A percentile compares a stretch with the other conserved stretches of the same genome.
phyloP scores from a whole-genome alignment of 2,329 filamentous ascomycete genomes.

The Penicillium paneum region DNA sequence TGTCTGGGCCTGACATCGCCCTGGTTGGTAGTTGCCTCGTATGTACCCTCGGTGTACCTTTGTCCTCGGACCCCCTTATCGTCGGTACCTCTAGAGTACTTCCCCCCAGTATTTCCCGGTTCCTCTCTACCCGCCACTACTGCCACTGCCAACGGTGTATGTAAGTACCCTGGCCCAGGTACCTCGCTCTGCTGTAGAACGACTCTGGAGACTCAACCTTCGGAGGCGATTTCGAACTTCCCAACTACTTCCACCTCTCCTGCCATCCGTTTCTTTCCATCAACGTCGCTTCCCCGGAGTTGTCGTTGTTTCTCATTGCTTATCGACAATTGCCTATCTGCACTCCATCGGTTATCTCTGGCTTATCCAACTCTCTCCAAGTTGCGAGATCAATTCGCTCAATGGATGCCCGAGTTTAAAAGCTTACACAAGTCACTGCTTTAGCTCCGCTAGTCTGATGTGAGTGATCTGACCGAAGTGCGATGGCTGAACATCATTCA shows the following conservation, averaged over 20 bases:
- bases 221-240: slow-evolving; percentile 20
- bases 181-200: slow-evolving; percentile 12
- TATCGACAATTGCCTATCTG: slow-evolving; percentile 21
- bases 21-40: background rate
- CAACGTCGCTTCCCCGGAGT: slow-evolving; percentile 1
- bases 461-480: slow-evolving; percentile 2
- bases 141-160: slow-evolving; percentile 12
- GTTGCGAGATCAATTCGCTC: slow-evolving; percentile 11
- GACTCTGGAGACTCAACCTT: slow-evolving; percentile 7
- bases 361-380: slow-evolving; percentile 25
- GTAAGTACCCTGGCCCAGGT: slow-evolving; percentile 18
- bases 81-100: slow-evolving; percentile 11
- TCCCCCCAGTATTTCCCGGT: background rate
- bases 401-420: slow-evolving; percentile 13
- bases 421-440: slow-evolving; percentile 6
- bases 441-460: slow-evolving; percentile 4
- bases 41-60: slow-evolving; percentile 11
- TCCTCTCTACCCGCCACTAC: slow-evolving; percentile 10
- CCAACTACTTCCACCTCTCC: slow-evolving; percentile 11
- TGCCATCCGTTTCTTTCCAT: background rate
- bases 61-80: slow-evolving; percentile 9
- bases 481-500: background rate
- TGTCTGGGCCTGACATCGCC: slow-evolving; percentile 7
- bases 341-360: slow-evolving; percentile 33
- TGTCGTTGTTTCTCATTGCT: slow-evolving; percentile 2